Conservation (phyloP, 2,329 filamentous ascomycete genomes). For the Beauveria asiatica region DNA sequence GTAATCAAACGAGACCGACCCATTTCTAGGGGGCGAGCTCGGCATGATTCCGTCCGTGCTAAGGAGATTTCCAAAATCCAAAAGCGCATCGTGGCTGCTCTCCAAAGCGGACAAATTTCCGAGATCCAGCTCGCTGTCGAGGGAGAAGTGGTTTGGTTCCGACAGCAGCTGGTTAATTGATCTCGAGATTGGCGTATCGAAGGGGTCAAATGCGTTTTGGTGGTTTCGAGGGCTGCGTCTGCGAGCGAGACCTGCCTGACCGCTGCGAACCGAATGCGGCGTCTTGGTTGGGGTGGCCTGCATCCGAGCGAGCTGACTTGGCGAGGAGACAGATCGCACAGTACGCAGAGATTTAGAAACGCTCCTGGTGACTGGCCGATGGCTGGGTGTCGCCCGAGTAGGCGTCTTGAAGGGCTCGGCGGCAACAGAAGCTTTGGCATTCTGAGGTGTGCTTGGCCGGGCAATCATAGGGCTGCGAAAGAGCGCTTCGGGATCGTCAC, state of each 20-base stretch:
- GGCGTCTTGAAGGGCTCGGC: conserved; percentile 52
- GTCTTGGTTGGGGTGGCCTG: conserved; percentile 43
- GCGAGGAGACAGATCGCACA: conserved; percentile 34
- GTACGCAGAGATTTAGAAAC: conserved; percentile 49
- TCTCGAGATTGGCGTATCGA: conserved; percentile 51
- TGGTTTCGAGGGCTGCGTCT: conserved; percentile 36
- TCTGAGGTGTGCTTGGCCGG: conserved; percentile 45
- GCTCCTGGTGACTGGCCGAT: conserved; percentile 53
- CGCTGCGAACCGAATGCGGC: conserved; percentile 22
- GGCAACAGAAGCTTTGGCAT: conserved; percentile 29
- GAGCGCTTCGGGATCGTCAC: conserved; percentile 51
- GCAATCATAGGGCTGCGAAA: conserved; percentile 50
- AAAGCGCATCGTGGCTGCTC: conserved; percentile 23
- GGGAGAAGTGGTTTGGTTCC: conserved; percentile 40
- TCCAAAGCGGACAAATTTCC: conserved; percentile 30
- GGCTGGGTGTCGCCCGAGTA: conserved; percentile 51
- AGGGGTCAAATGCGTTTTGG: conserved; percentile 29
- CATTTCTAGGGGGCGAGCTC: conserved; percentile 37
- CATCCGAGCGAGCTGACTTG: conserved; percentile 30
- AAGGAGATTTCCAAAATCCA: conserved; percentile 42
- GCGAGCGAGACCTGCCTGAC: conserved; percentile 24
- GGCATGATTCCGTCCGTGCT: conserved; percentile 39
- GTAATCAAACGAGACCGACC: conserved; percentile 23
- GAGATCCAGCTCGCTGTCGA: conserved; percentile 37
- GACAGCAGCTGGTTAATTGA: conserved; percentile 57